Base-by-base conservation (phyloP, 768 basidiomycete species). In the Tulasnella sp. region DNA sequence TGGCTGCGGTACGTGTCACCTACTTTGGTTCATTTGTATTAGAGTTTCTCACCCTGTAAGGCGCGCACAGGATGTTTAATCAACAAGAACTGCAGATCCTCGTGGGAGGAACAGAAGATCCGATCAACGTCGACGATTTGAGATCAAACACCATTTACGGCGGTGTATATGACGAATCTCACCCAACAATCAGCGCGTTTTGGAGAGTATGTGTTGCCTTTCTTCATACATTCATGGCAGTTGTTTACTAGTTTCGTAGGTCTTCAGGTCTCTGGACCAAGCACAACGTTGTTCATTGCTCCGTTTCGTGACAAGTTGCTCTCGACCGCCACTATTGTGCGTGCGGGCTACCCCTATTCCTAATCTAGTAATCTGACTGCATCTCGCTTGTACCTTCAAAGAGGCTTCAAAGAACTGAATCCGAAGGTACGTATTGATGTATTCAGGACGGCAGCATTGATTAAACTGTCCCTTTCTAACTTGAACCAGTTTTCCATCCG, bases 31-130 rank as follows among this genome's bases (percentile, higher is more conserved):
- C 43, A n/a, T n/a, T n/a, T n/a, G n/a, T n/a, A n/a, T n/a, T n/a
- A n/a, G n/a, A n/a, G n/a, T 51, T 56, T 24, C 29, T 19, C 10
- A 21, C 24, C 10, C 17, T 27, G 55, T 66, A 50, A 58, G 24
- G 44, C 34, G 3, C 15, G 8, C 62, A 66, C 63, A 88, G 91
- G 47, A 94, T 98, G 89, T 99, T 98, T 73, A 95, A 97, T 70
- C 94, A 95, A 64, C 87, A 90, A 68, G 96, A 98, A 70, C 76
- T 97, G 3, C 92, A 93, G 68, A 85, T 95, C 50, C 75, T 98
- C 1, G 77, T 99, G 4, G 94, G 94, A 0, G 92, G 90, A 5
- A 86, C 88, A 30, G 86, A 94, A 61, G 76, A 88, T 0, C 85
- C 86, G 0, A 84, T 95, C 49, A 87, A 94, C 67, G 64, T 97